Evolutionary conservation across 768 basidiomycete species (phyloP).

Genomic region (Tricholoma flavovirens): DNA sequence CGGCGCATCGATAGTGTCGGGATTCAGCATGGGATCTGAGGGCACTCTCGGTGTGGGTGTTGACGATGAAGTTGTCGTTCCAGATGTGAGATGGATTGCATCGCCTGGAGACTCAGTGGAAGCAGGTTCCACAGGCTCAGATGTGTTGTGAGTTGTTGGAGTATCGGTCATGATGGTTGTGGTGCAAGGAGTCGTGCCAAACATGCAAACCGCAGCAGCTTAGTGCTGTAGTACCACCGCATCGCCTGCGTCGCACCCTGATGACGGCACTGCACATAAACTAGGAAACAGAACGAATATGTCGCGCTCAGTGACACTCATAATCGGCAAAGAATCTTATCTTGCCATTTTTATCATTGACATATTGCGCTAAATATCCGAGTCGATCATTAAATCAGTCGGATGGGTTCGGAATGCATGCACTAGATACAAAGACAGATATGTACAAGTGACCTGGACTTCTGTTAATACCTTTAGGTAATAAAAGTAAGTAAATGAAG

Average conservation of each 20-base stretch:
- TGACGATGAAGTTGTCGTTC: conserved; percentile 1
- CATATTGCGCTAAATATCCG: no score
- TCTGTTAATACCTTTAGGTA: neutral
- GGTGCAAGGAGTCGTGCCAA: conserved; percentile 4
- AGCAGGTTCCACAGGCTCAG: neutral
- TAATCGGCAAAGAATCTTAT: neutral
- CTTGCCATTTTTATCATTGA: neutral
- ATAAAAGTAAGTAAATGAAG: neutral
- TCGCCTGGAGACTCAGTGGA: neutral
- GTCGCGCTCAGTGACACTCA: neutral
- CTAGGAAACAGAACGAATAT: neutral
- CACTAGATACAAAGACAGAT: neutral
- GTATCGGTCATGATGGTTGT: conserved; percentile 11
- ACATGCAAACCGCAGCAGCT: neutral
- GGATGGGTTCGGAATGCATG: no score
- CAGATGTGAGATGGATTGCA: neutral
- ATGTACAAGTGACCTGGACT: neutral
- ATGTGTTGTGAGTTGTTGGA: neutral
- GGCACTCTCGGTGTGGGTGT: neutral
- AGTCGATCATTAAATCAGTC: no score
- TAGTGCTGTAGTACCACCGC: neutral
- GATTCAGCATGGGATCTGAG: neutral
- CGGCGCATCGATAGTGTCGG: neutral
- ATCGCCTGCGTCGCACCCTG: neutral
- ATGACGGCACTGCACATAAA: neutral